A percentile compares a stretch with the other conserved stretches of the same genome.
phyloP scores from a whole-genome alignment of 2,329 filamentous ascomycete species.

The Trichoderma koningiopsis region DNA sequence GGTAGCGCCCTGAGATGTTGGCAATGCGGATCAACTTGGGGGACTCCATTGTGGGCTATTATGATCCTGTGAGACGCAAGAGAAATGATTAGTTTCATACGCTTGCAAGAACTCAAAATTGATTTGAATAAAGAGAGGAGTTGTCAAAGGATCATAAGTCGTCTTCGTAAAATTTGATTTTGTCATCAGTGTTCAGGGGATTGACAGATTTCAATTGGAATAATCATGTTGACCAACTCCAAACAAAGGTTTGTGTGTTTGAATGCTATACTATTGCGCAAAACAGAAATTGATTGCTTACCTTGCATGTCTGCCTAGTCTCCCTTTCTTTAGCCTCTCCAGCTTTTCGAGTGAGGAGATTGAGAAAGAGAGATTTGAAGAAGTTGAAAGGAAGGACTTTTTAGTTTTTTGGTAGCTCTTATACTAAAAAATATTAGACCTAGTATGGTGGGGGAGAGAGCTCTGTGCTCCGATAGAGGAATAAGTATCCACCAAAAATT shows the following conservation, averaged over 20 bases:
- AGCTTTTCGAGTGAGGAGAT: not conserved
- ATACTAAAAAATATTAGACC: slow-evolving; percentile 30
- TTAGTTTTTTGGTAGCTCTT: slow-evolving; percentile 27
- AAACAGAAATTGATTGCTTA: slow-evolving; percentile 24
- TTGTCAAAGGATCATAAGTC: slow-evolving; percentile 43
- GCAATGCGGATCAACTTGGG: slow-evolving; percentile 71
- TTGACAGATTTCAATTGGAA: slow-evolving; percentile 58
- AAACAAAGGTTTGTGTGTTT: not conserved
- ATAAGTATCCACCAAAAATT: slow-evolving; percentile 26
- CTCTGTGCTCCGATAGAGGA: slow-evolving; percentile 17
- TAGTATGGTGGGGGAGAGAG: slow-evolving; percentile 25
- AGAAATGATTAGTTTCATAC: slow-evolving; percentile 2
- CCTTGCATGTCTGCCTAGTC: slow-evolving; percentile 13
- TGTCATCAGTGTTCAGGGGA: slow-evolving; percentile 58
- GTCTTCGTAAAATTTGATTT: slow-evolving; percentile 47
- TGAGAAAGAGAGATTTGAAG: slow-evolving; percentile 25
- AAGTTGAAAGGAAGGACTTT: slow-evolving; percentile 20
- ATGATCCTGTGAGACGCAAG: slow-evolving; percentile 28
- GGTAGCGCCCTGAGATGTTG: slow-evolving; percentile 75
- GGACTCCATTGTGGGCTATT: slow-evolving; percentile 28
- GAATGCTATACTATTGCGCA: not conserved
- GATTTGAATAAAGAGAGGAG: not conserved
- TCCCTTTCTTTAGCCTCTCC: not conserved
- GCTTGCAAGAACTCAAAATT: not conserved
- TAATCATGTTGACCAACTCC: slow-evolving; percentile 48